Evolutionary conservation across 768 basidiomycete species (phyloP), one percentile per base, ranked within the genome.

Genomic region (Imleria badia): DNA sequence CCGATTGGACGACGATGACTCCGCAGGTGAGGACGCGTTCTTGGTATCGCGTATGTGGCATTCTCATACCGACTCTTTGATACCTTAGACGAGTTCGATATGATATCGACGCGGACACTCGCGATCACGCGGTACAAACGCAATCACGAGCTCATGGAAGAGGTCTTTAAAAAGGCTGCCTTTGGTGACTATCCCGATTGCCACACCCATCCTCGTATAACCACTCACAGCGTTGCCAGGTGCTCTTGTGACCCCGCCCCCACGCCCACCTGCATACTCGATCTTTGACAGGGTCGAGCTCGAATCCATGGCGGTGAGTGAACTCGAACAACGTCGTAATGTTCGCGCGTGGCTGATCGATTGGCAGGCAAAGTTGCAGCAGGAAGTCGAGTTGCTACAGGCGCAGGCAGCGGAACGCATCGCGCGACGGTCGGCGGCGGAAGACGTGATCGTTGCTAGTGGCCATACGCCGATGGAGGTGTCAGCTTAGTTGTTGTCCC

Each of bases 91-190:
- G 87, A 89, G 56, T 71, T 77, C 22, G 89, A 91, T 54, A 75
- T 78, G 55, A 86, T 91, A 54, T 87, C 90, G 1, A 83, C 87
- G 2, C 80, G 87, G 40, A 81, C 87, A 3, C 76, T 91, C 15
- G 87, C 91, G 8, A 63, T 87, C 34, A 80, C 83, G 17, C 78
- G 90, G 34, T 93, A 91, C 64, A 81, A 78, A 59, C 83, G 89
- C 7, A 93, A 93, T 62, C 89, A 92, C 62, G 90, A 91, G 41
- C 75, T 87, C 55, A 93, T 93, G 89, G 86, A 86, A 64, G 87
- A 87, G 40, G 86, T 93, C 2, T 91, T 93, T 69, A 78, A 76
- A 59, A 79, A 81, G 59, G 89, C 90, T 22, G 87, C 86, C 1
- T 87, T 83, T 61, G 82, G 89, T 60, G 46, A 44, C 35, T 26